phyloP scores from a whole-genome alignment of 192 early-diverging fungal species.

The Spizellomyces punctatus region DNA sequence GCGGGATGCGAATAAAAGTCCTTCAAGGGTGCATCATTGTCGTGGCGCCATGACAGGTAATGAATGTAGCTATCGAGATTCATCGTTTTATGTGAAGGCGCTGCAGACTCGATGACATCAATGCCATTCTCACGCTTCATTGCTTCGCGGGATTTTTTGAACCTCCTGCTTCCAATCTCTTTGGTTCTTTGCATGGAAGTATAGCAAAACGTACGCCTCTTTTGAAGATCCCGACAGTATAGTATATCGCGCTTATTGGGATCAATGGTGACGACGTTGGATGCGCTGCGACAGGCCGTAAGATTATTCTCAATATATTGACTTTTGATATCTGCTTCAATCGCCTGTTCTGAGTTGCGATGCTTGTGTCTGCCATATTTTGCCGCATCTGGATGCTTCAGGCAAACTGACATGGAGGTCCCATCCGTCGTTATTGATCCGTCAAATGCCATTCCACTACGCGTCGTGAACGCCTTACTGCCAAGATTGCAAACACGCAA shows the following conservation, averaged over 20 bases:
- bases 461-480: conserved; percentile 10
- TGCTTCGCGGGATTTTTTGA: neutral
- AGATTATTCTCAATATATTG: conserved; percentile 21
- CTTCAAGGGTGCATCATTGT: neutral
- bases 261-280: conserved; percentile 17
- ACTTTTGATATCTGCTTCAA: neutral
- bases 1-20: neutral
- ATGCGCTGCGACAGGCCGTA: neutral
- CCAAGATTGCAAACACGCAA: conserved; percentile 4
- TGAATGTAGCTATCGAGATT: neutral
- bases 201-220: conserved; percentile 10
- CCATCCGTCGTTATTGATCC: conserved; percentile 11
- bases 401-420: neutral
- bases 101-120: neutral
- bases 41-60: neutral
- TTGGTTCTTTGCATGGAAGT: conserved; percentile 8
- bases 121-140: neutral
- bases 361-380: neutral
- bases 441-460: conserved; percentile 1
- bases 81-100: conserved; percentile 13
- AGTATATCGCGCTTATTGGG: conserved; percentile 28
- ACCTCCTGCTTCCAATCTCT: conserved; percentile 9
- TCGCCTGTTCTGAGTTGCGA: neutral
- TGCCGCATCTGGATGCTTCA: neutral
- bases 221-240: conserved; percentile 18